A percentile compares a stretch with the other conserved stretches of the same genome.
phyloP scores from a whole-genome alignment of 2,329 filamentous ascomycete species.

The Claviceps cyperi region DNA sequence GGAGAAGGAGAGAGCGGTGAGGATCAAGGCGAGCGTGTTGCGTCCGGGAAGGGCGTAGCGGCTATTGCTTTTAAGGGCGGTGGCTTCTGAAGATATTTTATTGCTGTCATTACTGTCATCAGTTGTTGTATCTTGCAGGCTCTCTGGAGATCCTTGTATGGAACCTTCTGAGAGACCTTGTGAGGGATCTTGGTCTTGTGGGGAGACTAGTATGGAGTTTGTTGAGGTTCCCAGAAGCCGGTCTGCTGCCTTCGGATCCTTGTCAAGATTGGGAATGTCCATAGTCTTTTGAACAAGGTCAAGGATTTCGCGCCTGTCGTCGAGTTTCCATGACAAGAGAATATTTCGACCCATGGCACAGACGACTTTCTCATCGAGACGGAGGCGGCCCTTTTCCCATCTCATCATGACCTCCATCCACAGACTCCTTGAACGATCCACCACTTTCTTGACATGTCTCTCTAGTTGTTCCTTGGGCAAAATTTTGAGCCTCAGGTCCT shows the following conservation, averaged over 20 bases:
- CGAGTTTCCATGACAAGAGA: constrained; percentile 41
- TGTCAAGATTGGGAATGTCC: constrained; percentile 47
- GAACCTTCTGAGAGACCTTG: background rate
- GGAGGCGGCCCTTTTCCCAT: constrained; percentile 57
- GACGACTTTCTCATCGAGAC: constrained; percentile 66
- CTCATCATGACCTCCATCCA: constrained; percentile 70
- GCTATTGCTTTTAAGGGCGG: constrained; percentile 7
- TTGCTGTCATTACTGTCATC: background rate
- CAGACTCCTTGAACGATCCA: constrained; percentile 55
- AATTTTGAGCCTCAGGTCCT: constrained; percentile 10
- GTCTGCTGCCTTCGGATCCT: constrained; percentile 7
- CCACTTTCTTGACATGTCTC: constrained; percentile 26
- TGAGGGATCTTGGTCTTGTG: background rate
- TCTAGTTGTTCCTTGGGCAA: constrained; percentile 17
- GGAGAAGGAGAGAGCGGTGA: constrained; percentile 48
- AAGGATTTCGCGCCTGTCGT: constrained; percentile 58
- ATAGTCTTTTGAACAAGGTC: constrained; percentile 71
- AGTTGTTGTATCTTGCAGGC: background rate
- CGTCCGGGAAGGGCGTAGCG: constrained; percentile 30
- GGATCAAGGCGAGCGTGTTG: constrained; percentile 53
- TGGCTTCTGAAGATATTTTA: background rate
- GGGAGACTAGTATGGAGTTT: too few species aligned
- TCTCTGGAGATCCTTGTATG: too few species aligned
- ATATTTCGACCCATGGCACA: constrained; percentile 69
- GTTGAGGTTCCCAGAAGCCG: too few species aligned